Conservation (phyloP, 176 grass and related monocot species). For the Alloteropsis semialata region DNA sequence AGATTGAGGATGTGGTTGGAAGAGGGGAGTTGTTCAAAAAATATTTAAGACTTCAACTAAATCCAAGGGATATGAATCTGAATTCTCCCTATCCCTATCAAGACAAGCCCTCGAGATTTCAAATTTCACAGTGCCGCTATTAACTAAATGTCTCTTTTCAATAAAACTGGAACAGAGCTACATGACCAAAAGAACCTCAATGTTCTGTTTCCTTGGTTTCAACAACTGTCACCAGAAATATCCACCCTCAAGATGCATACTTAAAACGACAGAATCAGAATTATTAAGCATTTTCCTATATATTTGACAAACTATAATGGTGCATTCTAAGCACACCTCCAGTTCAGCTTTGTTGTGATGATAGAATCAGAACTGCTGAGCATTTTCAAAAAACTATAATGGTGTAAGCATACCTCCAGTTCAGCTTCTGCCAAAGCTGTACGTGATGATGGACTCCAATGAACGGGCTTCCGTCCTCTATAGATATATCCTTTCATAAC, state of each 20-base stretch:
- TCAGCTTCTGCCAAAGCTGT: conserved; percentile 95
- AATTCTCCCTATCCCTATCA: neutral
- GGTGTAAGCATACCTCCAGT: conserved; percentile 62
- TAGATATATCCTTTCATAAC: conserved; percentile 93
- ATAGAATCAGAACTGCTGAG: conserved; percentile 2
- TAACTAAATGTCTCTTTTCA: neutral
- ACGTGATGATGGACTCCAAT: conserved; percentile 95
- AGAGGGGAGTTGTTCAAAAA: neutral
- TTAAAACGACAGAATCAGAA: conserved; percentile 10
- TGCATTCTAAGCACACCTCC: neutral
- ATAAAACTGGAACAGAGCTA: conserved; percentile 1
- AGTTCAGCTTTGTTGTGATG: neutral
- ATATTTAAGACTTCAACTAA: neutral
- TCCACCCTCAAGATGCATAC: neutral
- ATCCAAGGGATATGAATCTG: neutral
- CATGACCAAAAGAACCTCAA: neutral
- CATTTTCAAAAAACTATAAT: neutral
- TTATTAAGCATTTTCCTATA: neutral
- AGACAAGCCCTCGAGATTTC: neutral
- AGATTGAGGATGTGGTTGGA: neutral
- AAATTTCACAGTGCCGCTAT: neutral
- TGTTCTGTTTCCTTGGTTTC: neutral
- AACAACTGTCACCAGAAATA: neutral
- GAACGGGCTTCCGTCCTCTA: conserved; percentile 89
- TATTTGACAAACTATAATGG: neutral